Base-by-base conservation (phyloP, 1,139 yeast genomes). In the Cylindricascospora bacillispora region DNA sequence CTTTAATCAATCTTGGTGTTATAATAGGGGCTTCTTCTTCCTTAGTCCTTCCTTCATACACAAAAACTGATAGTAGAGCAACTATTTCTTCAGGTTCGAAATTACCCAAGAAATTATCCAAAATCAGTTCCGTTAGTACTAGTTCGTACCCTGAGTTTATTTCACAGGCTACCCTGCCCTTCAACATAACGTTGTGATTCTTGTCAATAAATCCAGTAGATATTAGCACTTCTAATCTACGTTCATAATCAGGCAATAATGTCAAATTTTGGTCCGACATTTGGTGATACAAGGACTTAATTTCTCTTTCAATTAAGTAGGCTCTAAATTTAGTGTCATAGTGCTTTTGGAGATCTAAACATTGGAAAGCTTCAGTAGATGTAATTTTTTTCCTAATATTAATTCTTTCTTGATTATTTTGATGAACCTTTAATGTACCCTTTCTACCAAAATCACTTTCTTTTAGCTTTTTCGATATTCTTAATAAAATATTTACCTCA, bases 1-100 rank as follows among this genome's bases (percentile, higher is more conserved):
- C 98, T 39, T 62, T 67, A 32, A 81, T 93, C 33, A 89, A 64
- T 34, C 93, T 65, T 17, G 95, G 95, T 0, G 97, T 86, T 5
- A 79, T 66, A 12, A 74, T 64, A 6, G 65, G 61, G 2, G 70
- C 67, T 32, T 71, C 79, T 16, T 65, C 68, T 29, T 59, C 67
- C 10, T 58, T 58, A 20, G 70, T 70, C 11, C 79, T 69, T 1
- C 97, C 97, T 48, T 89, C 95, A 49, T 82, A 89, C 1, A 92
- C 94, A 57, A 89, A 92, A 27, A 82, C 82, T 0, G 95, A 83
- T 25, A 89, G 60, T 30, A 89, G 62, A 0, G 98, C 97, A 10
- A 86, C 97, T 37, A 89, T 85, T 54, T 89, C 99, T 48, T 86
- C 95, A 0, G 95, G 89, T 41, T 86, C 93, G 49, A 81, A 86